These are phyloP conservation scores for Penicillium desertorum DNA, from an alignment of 495 filamentous ascomycete species.

Conservation along the genomic window DNA sequence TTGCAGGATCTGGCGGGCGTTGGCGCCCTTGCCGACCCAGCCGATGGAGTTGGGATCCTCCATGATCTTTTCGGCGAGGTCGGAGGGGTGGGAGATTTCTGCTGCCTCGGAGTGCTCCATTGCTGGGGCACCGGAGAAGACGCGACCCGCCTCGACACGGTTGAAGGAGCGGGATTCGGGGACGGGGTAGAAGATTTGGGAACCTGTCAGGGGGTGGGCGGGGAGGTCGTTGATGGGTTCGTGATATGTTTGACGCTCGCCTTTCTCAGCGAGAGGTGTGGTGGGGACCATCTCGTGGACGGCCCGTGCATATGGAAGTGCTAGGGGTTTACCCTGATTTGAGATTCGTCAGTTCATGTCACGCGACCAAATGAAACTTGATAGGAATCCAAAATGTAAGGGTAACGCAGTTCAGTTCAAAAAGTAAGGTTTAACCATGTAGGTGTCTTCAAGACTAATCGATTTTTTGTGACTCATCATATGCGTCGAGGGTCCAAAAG, in stretches of 20 bases:
- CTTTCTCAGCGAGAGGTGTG: slow-evolving; percentile 38
- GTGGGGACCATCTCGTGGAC: slow-evolving; percentile 79
- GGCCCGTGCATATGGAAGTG: slow-evolving; percentile 71
- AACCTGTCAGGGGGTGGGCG: slow-evolving; percentile 71
- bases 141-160: slow-evolving; percentile 81
- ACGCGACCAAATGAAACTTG: background rate
- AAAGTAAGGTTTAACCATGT: slow-evolving; percentile 65
- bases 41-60: slow-evolving; percentile 37
- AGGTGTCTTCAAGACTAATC: slow-evolving; percentile 99
- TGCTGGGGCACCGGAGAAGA: slow-evolving; percentile 61
- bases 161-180: slow-evolving; percentile 90
- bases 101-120: slow-evolving; percentile 27
- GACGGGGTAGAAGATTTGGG: slow-evolving; percentile 86
- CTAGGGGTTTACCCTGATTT: slow-evolving; percentile 71
- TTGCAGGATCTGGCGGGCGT: slow-evolving; percentile 58
- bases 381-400: slow-evolving; percentile 7
- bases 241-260: slow-evolving; percentile 46
- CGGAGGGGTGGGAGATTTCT: slow-evolving; percentile 32
- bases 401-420: slow-evolving; percentile 30
- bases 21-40: slow-evolving; percentile 44
- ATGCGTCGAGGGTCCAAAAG: slow-evolving; percentile 20
- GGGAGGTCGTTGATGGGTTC: slow-evolving; percentile 92
- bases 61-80: slow-evolving; percentile 28
- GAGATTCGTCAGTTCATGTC: slow-evolving; percentile 20
- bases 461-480: slow-evolving; percentile 75